These are phyloP conservation scores for Inonotus obliquus DNA, from an alignment of 1,284 basidiomycete species.

Conservation along the genomic window DNA sequence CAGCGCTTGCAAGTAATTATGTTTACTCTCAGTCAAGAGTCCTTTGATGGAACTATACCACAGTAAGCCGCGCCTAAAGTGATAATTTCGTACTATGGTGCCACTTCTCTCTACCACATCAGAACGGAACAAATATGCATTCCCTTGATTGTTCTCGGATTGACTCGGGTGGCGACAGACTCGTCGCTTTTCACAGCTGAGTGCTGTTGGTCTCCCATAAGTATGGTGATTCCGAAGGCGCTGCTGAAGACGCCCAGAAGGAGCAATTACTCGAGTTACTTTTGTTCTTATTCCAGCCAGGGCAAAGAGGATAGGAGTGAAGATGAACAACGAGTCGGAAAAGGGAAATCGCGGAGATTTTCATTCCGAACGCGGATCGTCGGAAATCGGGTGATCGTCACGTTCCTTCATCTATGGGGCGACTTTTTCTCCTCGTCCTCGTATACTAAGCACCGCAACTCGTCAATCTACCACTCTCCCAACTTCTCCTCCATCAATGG, in stretches of 20 bases:
- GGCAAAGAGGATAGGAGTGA: no score
- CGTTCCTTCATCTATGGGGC: not conserved
- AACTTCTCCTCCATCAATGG: not conserved
- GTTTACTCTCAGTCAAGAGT: no score
- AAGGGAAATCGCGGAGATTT: not conserved
- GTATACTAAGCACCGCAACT: not conserved
- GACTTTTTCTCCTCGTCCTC: not conserved
- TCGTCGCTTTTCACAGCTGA: no score
- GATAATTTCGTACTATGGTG: not conserved
- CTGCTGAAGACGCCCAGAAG: no score
- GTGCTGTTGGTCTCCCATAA: no score
- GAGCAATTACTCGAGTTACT: no score
- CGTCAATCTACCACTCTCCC: not conserved
- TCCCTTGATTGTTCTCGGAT: not conserved
- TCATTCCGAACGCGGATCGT: not conserved
- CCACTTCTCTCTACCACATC: not conserved
- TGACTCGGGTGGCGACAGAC: not conserved
- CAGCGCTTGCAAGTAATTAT: no score
- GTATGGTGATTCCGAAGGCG: no score
- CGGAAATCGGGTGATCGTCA: not conserved
- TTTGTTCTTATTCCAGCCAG: no score
- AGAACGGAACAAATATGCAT: not conserved
- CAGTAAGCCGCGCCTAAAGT: no score
- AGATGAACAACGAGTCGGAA: no score
- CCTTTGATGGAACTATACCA: no score